Conservation (phyloP, 129 eudicot species). For the Daucus carota region DH1_v3.0 NC_030382.2:49283001-49283500, state of each 20-base stretch:
- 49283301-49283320: not conserved
- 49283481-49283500: not conserved
- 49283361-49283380: not conserved
- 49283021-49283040: constrained; percentile 29
- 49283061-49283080: not conserved
- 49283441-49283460: not conserved
- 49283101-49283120: not conserved
- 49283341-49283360: not conserved
- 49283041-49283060: not conserved
- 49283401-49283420: no score
- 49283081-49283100: not conserved
- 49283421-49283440: no score
- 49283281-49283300: not conserved
- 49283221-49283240: not conserved
- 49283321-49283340: not conserved
- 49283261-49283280: not conserved
- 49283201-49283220: not conserved
- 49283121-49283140: not conserved
- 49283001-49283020: constrained; percentile 60
- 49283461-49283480: not conserved
- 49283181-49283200: not conserved
- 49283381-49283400: not conserved
- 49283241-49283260: not conserved
- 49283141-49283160: not conserved
- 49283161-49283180: not conserved